phyloP scores from a whole-genome alignment of 768 basidiomycete genomes.

The Leccinum aurantiacum region DNA sequence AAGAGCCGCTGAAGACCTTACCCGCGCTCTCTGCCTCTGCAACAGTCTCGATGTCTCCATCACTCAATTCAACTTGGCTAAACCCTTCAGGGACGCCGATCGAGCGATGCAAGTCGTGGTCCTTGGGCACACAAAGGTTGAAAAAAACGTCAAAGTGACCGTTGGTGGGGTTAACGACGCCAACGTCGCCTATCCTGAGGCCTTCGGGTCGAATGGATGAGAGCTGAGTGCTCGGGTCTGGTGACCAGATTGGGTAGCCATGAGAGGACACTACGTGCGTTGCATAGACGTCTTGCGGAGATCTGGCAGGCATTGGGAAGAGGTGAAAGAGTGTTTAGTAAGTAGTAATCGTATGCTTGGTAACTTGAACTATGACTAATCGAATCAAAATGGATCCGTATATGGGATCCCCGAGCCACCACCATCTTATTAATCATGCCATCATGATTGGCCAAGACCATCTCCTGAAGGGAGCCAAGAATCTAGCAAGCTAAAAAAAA shows the following conservation, averaged over 20 bases:
- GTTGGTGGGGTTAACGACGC: slow-evolving; percentile 33
- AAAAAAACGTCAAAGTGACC: slow-evolving; percentile 41
- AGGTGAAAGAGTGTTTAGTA: not conserved
- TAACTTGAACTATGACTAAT: not conserved
- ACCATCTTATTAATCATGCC: not conserved
- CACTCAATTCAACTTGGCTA: slow-evolving; percentile 21
- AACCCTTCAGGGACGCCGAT: slow-evolving; percentile 32
- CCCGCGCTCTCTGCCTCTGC: slow-evolving; percentile 13
- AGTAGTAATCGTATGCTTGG: slow-evolving; percentile 11
- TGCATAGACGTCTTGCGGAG: slow-evolving; percentile 28
- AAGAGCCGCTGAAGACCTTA: slow-evolving; percentile 6
- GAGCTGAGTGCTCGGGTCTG: slow-evolving; percentile 29
- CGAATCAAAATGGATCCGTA: not conserved
- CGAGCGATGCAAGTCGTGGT: slow-evolving; percentile 22
- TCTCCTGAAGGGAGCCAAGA: not conserved
- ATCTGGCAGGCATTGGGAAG: slow-evolving; percentile 22
- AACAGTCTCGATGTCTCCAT: slow-evolving; percentile 18
- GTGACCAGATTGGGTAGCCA: slow-evolving; percentile 39
- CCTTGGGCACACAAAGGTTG: slow-evolving; percentile 37
- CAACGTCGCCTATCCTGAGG: slow-evolving; percentile 40
- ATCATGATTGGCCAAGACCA: not conserved
- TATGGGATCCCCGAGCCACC: not conserved
- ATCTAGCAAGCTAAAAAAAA: too few species aligned
- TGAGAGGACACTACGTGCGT: slow-evolving; percentile 24
- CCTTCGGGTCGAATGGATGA: slow-evolving; percentile 31